Base-by-base conservation (phyloP, 176 grass and related monocot species). In the Oryza meridionalis region DNA sequence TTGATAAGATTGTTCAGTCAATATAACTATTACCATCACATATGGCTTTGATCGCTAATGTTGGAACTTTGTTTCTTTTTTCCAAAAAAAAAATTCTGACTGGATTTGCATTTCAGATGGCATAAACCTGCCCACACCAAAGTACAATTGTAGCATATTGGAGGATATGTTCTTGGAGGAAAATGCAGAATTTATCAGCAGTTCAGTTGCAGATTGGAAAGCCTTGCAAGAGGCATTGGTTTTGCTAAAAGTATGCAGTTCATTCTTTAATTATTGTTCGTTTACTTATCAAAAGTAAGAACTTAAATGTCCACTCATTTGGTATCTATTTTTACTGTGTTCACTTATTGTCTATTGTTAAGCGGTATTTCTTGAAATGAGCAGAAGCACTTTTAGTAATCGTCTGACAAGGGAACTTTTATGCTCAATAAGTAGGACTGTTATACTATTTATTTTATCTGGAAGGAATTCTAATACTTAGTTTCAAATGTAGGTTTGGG, bases 151-250 rank as follows among this genome's bases (percentile, higher is more conserved):
- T 80, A 98, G 89, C 78, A 94, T 98, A 78, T 73, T 98, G 86
- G 96, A 98, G 73, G 96, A 98, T 85, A 92, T 98, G 87, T 94
- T 96, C 87, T 78, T 98, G 64, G 93, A 95, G 79, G 96, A 98
- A 70, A 98, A 94, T 85, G 88, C 89, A 74, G 89, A 92, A 50
- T 94, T 87, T 79, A 81, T 94, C 7, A 81, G 64, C 73, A 90
- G 78, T 81, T 74, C 67, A 50, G 90, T 93, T 90, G 80, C 79
- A 66, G 76, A 86, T 77, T 92, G 89, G 90, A 91, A 89, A 81
- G 86, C 49, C 47, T 83, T 98, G 51, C 80, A 92, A 79, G 93
- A 96, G n/a, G 93, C 93, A 65, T 85, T 89, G 73, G 66, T 98
- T 87, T 87, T 96, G 75, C 81, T 98, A 31, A 98, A 98, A 93